Conservation (phyloP, 2,329 filamentous ascomycete genomes). For the Botrytis paeoniae region DNA sequence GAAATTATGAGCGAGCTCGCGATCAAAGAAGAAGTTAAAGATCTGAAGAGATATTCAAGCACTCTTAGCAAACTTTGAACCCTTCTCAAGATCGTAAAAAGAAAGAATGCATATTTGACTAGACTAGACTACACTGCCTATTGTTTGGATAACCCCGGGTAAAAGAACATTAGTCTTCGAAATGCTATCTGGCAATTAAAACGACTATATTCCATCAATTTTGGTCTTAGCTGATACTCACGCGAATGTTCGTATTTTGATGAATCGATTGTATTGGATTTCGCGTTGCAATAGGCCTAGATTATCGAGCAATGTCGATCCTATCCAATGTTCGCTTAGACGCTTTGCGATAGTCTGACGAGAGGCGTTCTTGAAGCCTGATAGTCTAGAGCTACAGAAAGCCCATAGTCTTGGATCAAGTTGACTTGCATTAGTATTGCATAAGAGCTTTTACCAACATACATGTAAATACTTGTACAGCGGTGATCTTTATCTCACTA, state of each 20-base stretch:
- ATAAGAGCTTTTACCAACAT: background rate
- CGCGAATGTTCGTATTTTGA: background rate
- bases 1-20: conserved; percentile 38
- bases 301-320: background rate
- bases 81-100: background rate
- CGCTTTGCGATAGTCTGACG: background rate
- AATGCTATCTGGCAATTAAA: background rate
- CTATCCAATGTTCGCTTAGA: background rate
- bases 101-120: background rate
- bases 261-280: background rate
- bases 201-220: background rate
- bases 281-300: background rate
- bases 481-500: background rate
- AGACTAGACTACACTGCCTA: background rate
- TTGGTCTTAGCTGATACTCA: background rate
- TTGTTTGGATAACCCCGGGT: too few species aligned
- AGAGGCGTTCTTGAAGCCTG: background rate
- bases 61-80: conserved; percentile 28
- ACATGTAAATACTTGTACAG: background rate
- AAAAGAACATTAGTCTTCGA: too few species aligned
- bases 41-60: conserved; percentile 30
- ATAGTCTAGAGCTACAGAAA: background rate
- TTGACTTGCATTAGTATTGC: background rate
- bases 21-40: conserved; percentile 37
- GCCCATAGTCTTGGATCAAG: background rate